Evolutionary conservation across 2,329 filamentous ascomycete species (phyloP).

Genomic region (Exophiala sp.): DNA sequence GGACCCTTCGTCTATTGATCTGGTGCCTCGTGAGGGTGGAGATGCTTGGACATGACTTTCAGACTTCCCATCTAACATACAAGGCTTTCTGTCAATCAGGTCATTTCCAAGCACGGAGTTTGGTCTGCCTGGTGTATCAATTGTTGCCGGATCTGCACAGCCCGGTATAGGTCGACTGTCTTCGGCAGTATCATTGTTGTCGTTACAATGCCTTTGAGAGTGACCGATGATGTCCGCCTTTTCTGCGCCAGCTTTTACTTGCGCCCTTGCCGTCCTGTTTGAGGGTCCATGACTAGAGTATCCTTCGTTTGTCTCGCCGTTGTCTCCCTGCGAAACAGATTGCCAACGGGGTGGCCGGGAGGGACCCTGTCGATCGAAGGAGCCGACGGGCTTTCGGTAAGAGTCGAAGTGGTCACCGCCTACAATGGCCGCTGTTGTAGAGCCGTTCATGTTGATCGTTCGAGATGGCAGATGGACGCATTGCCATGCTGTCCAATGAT

Average conservation of each 20-base stretch:
- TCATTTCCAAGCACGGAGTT: neutral
- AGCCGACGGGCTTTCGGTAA: slow-evolving; percentile 6
- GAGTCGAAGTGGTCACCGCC: slow-evolving; percentile 9
- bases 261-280: too few relatives aligned
- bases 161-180: neutral
- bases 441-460: slow-evolving; percentile 10
- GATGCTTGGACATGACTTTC: neutral
- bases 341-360: neutral
- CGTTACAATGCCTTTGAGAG: neutral
- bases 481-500: neutral
- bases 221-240: neutral
- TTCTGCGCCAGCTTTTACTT: too few relatives aligned
- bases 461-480: neutral
- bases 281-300: neutral
- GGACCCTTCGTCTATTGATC: neutral
- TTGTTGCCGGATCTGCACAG: neutral
- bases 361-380: slow-evolving; percentile 4
- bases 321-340: neutral
- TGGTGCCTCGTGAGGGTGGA: neutral
- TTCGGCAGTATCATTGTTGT: neutral
- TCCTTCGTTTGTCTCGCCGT: neutral
- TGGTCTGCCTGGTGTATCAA: neutral
- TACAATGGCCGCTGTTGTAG: slow-evolving; percentile 2
- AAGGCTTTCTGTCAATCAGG: neutral
- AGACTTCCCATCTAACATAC: neutral